Base-by-base conservation (phyloP, 306 rosid genomes). In the Corylus avellana region DNA sequence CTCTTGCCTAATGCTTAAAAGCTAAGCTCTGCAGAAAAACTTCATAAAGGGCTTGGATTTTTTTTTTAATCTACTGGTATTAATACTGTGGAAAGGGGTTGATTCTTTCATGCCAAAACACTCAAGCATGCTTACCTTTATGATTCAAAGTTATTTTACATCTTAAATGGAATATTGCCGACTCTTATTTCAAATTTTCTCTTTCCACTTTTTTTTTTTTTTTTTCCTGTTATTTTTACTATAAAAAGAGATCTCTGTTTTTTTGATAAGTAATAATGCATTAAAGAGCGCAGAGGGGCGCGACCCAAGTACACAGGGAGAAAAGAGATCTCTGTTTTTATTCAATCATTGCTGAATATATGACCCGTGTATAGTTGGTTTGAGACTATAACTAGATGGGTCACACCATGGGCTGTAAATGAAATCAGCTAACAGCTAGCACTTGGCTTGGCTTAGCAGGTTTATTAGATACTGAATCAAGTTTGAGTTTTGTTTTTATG, bases 91-190 rank as follows among this genome's bases (percentile, higher is more conserved):
- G 54, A 75, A 78, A 54, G 32, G 59, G 20, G 48, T 11, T 39
- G 50, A 42, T 18, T 67, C 37, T 64, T 66, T 72, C 66, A 50
- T 22, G 42, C 55, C 27, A 69, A 75, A 72, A 48, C 81, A 25
- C 77, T 25, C 49, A 20, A 61, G 59, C 79, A 49, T 37, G 67
- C 54, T 71, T 57, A 44, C 69, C 22, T 67, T 62, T 72, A 79
- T 76, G 59, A 62, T 79, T 84, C 67, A 17, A 71, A 47, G 51
- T 63, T 35, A 35, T 79, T 79, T 75, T 22, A 39, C 46, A 50
- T 29, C 51, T 18, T 61, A 39, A 35, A 42, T 42, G 72, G 69
- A 72, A 73, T 48, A 57, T 25, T 13, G 56, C 22, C 5, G 56
- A 55, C 63, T 18, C 54, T 46, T 37, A 66, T 47, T 39, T 69